Base-by-base conservation (phyloP, 2,329 filamentous ascomycete genomes). In the Fusarium hostae region DNA sequence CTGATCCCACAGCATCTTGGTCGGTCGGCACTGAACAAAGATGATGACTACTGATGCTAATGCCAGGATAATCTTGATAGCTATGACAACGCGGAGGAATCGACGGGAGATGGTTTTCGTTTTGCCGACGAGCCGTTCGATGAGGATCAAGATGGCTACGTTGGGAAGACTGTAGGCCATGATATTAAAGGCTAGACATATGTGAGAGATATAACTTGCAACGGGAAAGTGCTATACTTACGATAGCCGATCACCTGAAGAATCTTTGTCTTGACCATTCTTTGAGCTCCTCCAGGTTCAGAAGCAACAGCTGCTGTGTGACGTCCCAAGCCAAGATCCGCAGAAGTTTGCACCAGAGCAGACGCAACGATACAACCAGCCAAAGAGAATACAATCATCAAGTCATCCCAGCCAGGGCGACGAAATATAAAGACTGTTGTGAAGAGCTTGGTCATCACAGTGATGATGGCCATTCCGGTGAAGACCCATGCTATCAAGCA, bases 141-240 rank as follows among this genome's bases (percentile, higher is more conserved):
- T 60, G 20, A 68, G 64, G 35, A 70, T 68, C 22, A 70, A 18
- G 9, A 70, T 68, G n/a, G 67, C 64, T 4, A 70, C 40, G 22
- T 68, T 70, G 6, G 64, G 67, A 2, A 68, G 52, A 32, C 55
- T 68, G 34, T 64, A 68, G 4, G 64, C 64, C 18, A 70, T 34
- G 15, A 68, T 52, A 12, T 59, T 57, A 15, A 68, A 70, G 11
- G 59, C 59, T 70, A 13, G n/a, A n/a, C 0, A 28, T 2, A 6
- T 9, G 20, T 69, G 16, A 59, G 41, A 4, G 0, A 10, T n/a
- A 6, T 18, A 12, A 18, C 5, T 13, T 2, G 4, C 4, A 15
- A 3, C 10, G 7, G 18, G 18, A 28, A 7, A 12, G 8, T 7
- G 6, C 5, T n/a, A 1, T 20, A 51, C 55, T 50, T 13, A 58